Percentiles rank a stretch among this genome's conserved stretches.
These are phyloP conservation scores for Cladobotryum mycophilum DNA, from an alignment of 2,329 filamentous ascomycete species.

Conservation along the genomic window DNA sequence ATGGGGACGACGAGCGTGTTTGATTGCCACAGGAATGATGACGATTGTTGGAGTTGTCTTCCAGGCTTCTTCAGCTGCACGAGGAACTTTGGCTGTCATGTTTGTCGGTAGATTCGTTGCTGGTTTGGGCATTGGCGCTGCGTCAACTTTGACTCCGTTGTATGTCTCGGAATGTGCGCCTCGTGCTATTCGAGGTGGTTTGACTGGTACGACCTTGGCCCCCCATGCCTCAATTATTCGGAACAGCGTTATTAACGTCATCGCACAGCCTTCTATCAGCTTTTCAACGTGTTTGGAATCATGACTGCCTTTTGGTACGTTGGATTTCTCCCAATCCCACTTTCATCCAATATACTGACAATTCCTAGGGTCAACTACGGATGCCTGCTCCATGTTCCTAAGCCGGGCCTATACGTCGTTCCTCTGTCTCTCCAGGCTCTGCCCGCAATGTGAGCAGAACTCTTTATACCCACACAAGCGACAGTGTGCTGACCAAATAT, in stretches of 20 bases:
- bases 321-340: conserved; percentile 19
- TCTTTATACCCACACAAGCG: not conserved
- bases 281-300: conserved; percentile 41
- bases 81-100: conserved; percentile 54
- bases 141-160: conserved; percentile 38
- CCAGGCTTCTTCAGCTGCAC: conserved; percentile 50
- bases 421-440: conserved; percentile 60
- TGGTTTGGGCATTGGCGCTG: conserved; percentile 45
- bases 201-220: conserved; percentile 32
- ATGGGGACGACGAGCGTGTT: conserved; percentile 47
- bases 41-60: conserved; percentile 57
- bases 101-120: conserved; percentile 57
- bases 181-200: conserved; percentile 43
- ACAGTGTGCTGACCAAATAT: conserved; percentile 2
- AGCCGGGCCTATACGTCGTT: conserved; percentile 50
- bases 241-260: conserved; percentile 3
- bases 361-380: conserved; percentile 51
- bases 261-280: conserved; percentile 38
- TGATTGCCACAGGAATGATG: conserved; percentile 51
- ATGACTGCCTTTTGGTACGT: conserved; percentile 37
- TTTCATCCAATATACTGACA: conserved; percentile 10
- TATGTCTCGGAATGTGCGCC: conserved; percentile 46
- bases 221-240: not conserved
- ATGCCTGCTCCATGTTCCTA: conserved; percentile 37
- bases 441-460: conserved; percentile 44